Evolutionary conservation across 139 green algal genomes (phyloP).

Genomic region (Desmodesmus armatus): DNA sequence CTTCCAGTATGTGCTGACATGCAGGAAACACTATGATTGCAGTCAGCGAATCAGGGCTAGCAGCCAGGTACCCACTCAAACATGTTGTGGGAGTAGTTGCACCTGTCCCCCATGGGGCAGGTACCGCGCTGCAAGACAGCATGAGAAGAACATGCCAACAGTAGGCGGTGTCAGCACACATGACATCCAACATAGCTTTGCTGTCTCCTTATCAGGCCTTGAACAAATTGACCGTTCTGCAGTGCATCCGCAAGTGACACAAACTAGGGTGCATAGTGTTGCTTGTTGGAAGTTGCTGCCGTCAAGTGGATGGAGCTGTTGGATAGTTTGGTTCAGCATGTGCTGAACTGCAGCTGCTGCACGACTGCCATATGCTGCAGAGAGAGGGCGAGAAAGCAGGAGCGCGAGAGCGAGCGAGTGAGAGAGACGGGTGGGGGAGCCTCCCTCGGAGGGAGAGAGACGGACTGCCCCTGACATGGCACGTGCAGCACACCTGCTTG

Average conservation of each 20-base stretch:
- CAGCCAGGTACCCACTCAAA: too few species aligned
- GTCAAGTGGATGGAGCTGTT: too few species aligned
- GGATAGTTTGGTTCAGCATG: neutral
- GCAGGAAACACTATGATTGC: too few species aligned
- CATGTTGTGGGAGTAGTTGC: conserved; percentile 43
- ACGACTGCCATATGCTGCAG: neutral
- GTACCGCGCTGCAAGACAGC: neutral
- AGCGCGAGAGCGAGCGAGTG: neutral
- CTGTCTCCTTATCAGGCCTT: neutral
- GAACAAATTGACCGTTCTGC: neutral
- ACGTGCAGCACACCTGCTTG: neutral
- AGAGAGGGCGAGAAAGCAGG: neutral
- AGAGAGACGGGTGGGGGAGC: neutral
- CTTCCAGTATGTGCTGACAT: neutral
- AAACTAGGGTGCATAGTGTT: too few species aligned
- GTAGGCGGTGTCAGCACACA: neutral
- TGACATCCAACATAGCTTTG: neutral
- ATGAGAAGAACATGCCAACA: too few species aligned
- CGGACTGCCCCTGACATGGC: neutral
- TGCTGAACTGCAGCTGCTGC: neutral
- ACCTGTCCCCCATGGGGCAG: conserved; percentile 44
- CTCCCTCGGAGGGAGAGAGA: neutral
- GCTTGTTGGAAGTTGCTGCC: too few species aligned
- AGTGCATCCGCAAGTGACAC: too few species aligned
- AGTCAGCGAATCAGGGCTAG: too few species aligned